These are phyloP conservation scores for Candida tallmaniae DNA, from an alignment of 805 yeast genomes.

Conservation along the genomic window DNA sequence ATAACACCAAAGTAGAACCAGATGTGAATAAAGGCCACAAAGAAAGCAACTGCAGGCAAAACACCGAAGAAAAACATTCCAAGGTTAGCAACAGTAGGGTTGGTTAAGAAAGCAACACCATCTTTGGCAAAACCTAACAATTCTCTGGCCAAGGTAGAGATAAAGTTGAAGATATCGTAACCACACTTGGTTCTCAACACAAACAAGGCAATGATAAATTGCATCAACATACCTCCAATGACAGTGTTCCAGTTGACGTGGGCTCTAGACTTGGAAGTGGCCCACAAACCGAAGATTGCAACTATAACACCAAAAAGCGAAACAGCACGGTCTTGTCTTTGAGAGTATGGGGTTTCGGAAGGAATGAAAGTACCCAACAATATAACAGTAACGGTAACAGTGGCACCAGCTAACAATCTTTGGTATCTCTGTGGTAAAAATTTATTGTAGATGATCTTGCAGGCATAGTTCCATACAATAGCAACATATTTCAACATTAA, in stretches of 20 bases:
- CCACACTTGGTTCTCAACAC: conserved; percentile 58
- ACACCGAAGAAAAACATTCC: conserved; percentile 54
- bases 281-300: conserved; percentile 39
- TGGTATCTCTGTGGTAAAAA: conserved; percentile 37
- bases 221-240: conserved; percentile 55
- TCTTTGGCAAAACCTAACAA: conserved; percentile 53
- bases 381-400: conserved; percentile 42
- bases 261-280: conserved; percentile 42
- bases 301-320: conserved; percentile 54
- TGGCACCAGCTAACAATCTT: conserved; percentile 42
- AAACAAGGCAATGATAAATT: conserved; percentile 54
- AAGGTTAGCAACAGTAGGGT: conserved; percentile 30
- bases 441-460: conserved; percentile 30
- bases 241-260: conserved; percentile 56
- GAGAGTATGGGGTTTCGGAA: conserved; percentile 42
- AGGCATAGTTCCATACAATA: conserved; percentile 26
- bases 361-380: conserved; percentile 54
- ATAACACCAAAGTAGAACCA: conserved; percentile 56
- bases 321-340: conserved; percentile 49
- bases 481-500: conserved; percentile 16
- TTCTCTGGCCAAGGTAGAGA: conserved; percentile 52
- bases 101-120: conserved; percentile 59
- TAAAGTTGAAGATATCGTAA: conserved; percentile 57
- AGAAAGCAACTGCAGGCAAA: conserved; percentile 59
- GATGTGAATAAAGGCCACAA: conserved; percentile 58